phyloP scores from a whole-genome alignment of 1,139 yeast genomes.

The Taphrina betulina region DNA sequence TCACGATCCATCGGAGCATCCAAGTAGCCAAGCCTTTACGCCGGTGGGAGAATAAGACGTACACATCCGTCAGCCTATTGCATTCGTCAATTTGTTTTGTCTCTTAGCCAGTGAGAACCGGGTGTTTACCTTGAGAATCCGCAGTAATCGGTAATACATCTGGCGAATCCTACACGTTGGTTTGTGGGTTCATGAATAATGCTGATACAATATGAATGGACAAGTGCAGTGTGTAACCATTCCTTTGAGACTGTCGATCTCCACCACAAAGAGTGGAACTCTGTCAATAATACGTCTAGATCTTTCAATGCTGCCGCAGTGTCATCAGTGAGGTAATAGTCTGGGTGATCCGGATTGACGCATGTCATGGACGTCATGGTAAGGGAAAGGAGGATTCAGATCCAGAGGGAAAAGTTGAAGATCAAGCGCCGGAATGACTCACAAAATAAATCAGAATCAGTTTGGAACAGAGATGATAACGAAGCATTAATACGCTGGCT shows the following conservation, averaged over 20 bases:
- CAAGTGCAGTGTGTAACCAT: background rate
- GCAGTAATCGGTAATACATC: background rate
- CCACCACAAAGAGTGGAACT: background rate
- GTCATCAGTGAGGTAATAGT: too few species aligned
- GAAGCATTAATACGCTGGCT: too few species aligned
- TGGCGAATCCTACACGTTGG: background rate
- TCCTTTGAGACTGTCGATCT: background rate
- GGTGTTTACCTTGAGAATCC: background rate
- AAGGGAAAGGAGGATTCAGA: too few species aligned
- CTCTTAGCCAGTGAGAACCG: too few species aligned
- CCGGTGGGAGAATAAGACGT: background rate
- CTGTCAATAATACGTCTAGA: background rate
- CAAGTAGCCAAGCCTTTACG: background rate
- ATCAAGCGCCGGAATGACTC: too few species aligned
- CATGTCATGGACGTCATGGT: too few species aligned
- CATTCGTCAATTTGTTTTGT: background rate
- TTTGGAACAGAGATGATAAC: too few species aligned
- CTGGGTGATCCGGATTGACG: too few species aligned
- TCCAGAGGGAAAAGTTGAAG: too few species aligned
- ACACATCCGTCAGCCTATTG: background rate
- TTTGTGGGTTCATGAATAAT: background rate
- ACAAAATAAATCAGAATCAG: too few species aligned
- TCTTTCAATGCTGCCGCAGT: background rate
- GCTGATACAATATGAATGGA: background rate
- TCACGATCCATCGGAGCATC: background rate